Percentiles rank a stretch among this genome's conserved stretches.
These are phyloP conservation scores for Exutisphaerella laricina DNA, from an alignment of 2,329 filamentous ascomycete species.

Conservation along the genomic window DNA sequence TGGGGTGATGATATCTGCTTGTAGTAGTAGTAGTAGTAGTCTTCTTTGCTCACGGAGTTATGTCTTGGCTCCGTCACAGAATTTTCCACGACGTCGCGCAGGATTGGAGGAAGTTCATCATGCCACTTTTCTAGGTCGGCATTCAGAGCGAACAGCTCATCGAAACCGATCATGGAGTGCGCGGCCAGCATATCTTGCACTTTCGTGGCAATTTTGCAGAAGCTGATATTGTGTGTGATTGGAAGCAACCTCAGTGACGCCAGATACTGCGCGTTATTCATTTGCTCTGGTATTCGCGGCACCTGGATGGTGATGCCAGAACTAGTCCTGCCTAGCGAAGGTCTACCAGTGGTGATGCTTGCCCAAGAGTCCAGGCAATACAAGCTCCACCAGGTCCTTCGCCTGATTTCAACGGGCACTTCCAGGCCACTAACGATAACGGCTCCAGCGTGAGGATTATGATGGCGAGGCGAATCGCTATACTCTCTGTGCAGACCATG, in stretches of 20 bases:
- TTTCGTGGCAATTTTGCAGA: slow-evolving; percentile 71
- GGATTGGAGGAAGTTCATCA: slow-evolving; percentile 55
- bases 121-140: slow-evolving; percentile 67
- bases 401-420: slow-evolving; percentile 55
- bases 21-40: no score
- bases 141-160: slow-evolving; percentile 63
- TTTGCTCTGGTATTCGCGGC: slow-evolving; percentile 44
- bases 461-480: slow-evolving; percentile 36
- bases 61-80: slow-evolving; percentile 7
- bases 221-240: slow-evolving; percentile 69
- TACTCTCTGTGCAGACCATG: slow-evolving; percentile 32
- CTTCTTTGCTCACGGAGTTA: slow-evolving; percentile 4
- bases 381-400: slow-evolving; percentile 69
- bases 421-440: slow-evolving; percentile 33
- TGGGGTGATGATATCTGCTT: slow-evolving; percentile 12
- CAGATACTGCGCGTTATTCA: slow-evolving; percentile 36
- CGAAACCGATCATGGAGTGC: slow-evolving; percentile 59
- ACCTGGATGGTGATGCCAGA: slow-evolving; percentile 61
- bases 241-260: slow-evolving; percentile 63
- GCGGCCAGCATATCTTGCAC: slow-evolving; percentile 72
- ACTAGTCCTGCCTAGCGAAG: slow-evolving; percentile 63
- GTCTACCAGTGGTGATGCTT: slow-evolving; percentile 63
- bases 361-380: slow-evolving; percentile 72
- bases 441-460: slow-evolving; percentile 31
- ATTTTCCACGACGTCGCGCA: slow-evolving; percentile 24